Evolutionary conservation across 2,329 filamentous ascomycete genomes (phyloP).

Genomic region (Aspergillus neoniger): DNA sequence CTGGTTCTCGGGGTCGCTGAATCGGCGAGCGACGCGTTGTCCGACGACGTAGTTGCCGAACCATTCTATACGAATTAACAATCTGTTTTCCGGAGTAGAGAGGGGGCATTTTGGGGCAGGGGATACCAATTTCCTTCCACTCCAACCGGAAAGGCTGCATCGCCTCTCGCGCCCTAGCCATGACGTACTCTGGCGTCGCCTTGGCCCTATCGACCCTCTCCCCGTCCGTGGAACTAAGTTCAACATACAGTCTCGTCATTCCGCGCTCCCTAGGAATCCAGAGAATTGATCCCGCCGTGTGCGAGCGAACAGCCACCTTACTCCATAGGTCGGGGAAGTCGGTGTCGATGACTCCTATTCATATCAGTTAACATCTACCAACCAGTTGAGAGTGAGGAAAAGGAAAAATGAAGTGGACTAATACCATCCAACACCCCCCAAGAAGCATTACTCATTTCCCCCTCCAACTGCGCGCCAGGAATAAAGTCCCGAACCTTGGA

Average conservation of each 20-base stretch:
- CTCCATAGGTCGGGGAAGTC: constrained; percentile 76
- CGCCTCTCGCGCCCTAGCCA: constrained; percentile 53
- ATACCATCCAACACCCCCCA: constrained; percentile 75
- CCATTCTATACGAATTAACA: constrained; percentile 38
- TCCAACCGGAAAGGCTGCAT: constrained; percentile 49
- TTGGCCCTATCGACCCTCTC: constrained; percentile 34
- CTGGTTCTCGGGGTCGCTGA: constrained; percentile 43
- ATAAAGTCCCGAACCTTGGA: constrained; percentile 70
- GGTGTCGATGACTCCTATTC: constrained; percentile 60
- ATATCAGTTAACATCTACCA: too few relatives aligned
- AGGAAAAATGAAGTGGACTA: background rate
- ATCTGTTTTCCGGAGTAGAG: too few relatives aligned
- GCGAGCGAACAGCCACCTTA: constrained; percentile 69
- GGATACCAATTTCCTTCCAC: constrained; percentile 38
- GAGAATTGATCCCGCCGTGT: constrained; percentile 68
- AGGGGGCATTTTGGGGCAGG: too few relatives aligned
- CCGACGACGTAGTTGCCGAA: constrained; percentile 55
- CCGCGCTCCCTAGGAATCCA: constrained; percentile 73
- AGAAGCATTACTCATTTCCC: constrained; percentile 56
- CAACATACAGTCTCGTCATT: constrained; percentile 65
- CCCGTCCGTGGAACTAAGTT: constrained; percentile 31
- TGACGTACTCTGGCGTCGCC: constrained; percentile 67
- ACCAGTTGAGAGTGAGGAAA: too few relatives aligned
- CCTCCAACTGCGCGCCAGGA: constrained; percentile 50
- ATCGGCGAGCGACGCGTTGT: constrained; percentile 50